Conservation (phyloP, 2,329 filamentous ascomycete genomes). For the Diplocarpon mali region DNA sequence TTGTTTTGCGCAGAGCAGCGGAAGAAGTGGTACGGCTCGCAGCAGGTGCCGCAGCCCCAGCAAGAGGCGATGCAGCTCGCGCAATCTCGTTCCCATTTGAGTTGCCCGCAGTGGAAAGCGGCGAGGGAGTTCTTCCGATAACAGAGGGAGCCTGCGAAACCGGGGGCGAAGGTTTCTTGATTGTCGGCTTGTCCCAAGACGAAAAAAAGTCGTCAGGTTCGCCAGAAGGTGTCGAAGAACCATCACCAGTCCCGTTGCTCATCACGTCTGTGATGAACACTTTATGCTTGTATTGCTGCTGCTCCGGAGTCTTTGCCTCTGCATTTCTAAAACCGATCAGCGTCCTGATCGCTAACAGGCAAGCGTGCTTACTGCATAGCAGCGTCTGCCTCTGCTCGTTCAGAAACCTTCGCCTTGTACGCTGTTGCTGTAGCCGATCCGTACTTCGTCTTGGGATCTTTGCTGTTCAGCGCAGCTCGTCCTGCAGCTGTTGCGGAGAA, state of each 20-base stretch:
- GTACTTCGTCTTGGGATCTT: slow-evolving; percentile 95
- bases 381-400: slow-evolving; percentile 33
- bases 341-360: slow-evolving; percentile 28
- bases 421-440: slow-evolving; percentile 86
- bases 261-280: slow-evolving; percentile 71
- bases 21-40: slow-evolving; percentile 67
- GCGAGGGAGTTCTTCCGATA: slow-evolving; percentile 73
- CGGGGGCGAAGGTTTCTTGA: slow-evolving; percentile 92
- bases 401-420: slow-evolving; percentile 82
- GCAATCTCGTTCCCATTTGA: slow-evolving; percentile 56
- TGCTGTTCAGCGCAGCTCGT: slow-evolving; percentile 86
- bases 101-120: slow-evolving; percentile 63
- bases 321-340: slow-evolving; percentile 38
- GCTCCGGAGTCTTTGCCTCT: slow-evolving; percentile 1
- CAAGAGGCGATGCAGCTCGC: slow-evolving; percentile 76
- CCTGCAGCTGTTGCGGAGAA: slow-evolving; percentile 74
- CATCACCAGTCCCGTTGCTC: slow-evolving; percentile 48
- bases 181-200: slow-evolving; percentile 94
- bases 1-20: slow-evolving; percentile 68
- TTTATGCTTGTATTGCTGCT: slow-evolving; percentile 63
- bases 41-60: slow-evolving; percentile 40
- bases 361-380: no score
- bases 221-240: slow-evolving; percentile 64
- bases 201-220: slow-evolving; percentile 93
- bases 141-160: slow-evolving; percentile 82